Evolutionary conservation across 208 protist species (phyloP), one percentile per base, ranked within the genome.

Genomic region (Acanthamoeba royreba): DNA sequence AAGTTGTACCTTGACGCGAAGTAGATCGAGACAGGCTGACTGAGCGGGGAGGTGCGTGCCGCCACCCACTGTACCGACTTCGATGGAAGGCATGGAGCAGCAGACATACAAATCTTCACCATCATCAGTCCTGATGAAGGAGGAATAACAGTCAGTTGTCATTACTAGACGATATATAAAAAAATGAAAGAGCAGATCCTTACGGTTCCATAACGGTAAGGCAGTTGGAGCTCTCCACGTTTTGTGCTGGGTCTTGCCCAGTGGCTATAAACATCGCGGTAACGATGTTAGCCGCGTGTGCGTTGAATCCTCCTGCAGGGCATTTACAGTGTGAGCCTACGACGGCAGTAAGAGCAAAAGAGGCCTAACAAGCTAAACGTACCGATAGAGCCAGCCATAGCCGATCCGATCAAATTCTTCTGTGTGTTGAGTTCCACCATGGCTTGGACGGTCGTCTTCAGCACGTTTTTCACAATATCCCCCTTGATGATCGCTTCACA

Each of bases 211-310:
- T 98, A 13, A 98, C 96, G 35, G 99, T 99, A 45, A 99, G 97
- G 96, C 99, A 99, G 43, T 98, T 98, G 22, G 98, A 96, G 0
- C 97, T 99, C 94, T 99, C 99, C 43, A 99, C 99, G 58, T 99
- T 98, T 96, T 99, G 99, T 25, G 99, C 99, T 8, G 98, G 98
- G 93, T 99, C 99, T 93, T 99, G 99, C n/a, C 99, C 99, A 13
- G 97, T 98, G 5, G 99, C 99, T 49, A 99, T 96, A 96, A 98
- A 99, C 55, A 99, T 93, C 2, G 99, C 99, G 4, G 99, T 98
- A 2, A 99, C 99, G 8, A 99, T 98, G 95, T 99, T 99, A 79
- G 99, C 97, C 2, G 99, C 99, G 95, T 99, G 99, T 0, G 99
- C 99, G 93, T 99, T 99, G 94, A 98, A 99, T 49, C 99, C 99